These are phyloP conservation scores for Senna tora DNA, from an alignment of 306 rosid genomes.

Conservation along the genomic window DNA sequence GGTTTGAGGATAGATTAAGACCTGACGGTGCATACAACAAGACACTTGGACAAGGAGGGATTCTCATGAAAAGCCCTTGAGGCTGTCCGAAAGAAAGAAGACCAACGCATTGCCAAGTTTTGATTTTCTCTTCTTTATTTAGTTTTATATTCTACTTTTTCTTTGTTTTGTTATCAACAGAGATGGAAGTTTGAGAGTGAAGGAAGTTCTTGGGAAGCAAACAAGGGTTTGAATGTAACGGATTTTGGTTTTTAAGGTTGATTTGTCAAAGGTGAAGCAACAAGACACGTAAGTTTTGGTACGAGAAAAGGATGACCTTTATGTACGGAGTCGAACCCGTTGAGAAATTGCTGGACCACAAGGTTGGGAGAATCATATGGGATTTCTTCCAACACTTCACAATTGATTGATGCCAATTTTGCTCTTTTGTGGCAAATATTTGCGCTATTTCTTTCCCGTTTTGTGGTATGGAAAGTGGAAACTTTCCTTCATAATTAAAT, in stretches of 20 bases:
- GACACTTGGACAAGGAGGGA: slow-evolving; percentile 66
- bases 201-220: neutral
- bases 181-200: neutral
- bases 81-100: slow-evolving; percentile 56
- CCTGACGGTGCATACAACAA: slow-evolving; percentile 80
- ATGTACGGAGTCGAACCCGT: slow-evolving; percentile 33
- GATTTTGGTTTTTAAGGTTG: slow-evolving; percentile 21
- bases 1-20: slow-evolving; percentile 31
- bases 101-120: slow-evolving; percentile 50
- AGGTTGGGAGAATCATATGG: neutral
- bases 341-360: slow-evolving; percentile 30
- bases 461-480: neutral
- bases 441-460: neutral
- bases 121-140: neutral
- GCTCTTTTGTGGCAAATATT: neutral
- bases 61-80: slow-evolving; percentile 58
- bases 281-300: slow-evolving; percentile 22
- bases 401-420: neutral
- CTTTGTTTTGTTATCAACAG: slow-evolving; percentile 13
- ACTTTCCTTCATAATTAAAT: neutral
- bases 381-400: neutral
- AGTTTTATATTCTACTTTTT: neutral
- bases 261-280: slow-evolving; percentile 24
- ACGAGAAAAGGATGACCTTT: slow-evolving; percentile 23
- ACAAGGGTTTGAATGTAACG: neutral